Percentiles rank a stretch among this genome's conserved stretches.
Evolutionary conservation across 768 basidiomycete genomes (phyloP).

Genomic region (Leccinum rimulosum): DNA sequence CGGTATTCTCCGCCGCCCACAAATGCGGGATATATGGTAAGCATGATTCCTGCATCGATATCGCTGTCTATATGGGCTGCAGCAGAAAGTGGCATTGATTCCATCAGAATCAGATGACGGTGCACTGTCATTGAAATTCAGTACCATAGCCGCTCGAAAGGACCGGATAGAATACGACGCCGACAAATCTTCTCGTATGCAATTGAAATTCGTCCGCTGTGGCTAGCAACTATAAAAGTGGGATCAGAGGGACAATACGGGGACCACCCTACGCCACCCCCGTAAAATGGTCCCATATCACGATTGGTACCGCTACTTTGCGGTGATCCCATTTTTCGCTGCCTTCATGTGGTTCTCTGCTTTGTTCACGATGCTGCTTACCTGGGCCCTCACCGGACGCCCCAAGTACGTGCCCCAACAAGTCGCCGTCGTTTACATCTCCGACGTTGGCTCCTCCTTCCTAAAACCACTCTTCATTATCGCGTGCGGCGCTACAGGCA

Average conservation of each 20-base stretch:
- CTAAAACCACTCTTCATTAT: constrained; percentile 76
- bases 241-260: neutral
- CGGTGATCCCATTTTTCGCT: constrained; percentile 61
- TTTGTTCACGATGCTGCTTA: constrained; percentile 66
- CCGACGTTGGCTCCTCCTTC: constrained; percentile 70
- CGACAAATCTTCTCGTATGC: neutral
- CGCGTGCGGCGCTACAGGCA: constrained; percentile 61
- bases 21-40: neutral
- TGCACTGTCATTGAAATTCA: neutral
- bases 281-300: constrained; percentile 15
- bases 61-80: neutral
- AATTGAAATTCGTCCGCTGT: neutral
- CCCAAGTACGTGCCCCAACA: constrained; percentile 50
- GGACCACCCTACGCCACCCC: neutral
- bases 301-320: constrained; percentile 52
- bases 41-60: neutral
- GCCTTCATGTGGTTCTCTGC: constrained; percentile 71
- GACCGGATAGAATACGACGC: neutral
- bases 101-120: neutral
- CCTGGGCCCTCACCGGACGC: constrained; percentile 67
- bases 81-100: neutral
- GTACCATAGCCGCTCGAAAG: neutral
- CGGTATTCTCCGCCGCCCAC: neutral
- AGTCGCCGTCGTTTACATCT: constrained; percentile 65
- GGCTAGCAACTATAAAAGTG: constrained; percentile 8